Conservation (phyloP, 2,329 filamentous ascomycete genomes). For the Cercospora sp. region DNA sequence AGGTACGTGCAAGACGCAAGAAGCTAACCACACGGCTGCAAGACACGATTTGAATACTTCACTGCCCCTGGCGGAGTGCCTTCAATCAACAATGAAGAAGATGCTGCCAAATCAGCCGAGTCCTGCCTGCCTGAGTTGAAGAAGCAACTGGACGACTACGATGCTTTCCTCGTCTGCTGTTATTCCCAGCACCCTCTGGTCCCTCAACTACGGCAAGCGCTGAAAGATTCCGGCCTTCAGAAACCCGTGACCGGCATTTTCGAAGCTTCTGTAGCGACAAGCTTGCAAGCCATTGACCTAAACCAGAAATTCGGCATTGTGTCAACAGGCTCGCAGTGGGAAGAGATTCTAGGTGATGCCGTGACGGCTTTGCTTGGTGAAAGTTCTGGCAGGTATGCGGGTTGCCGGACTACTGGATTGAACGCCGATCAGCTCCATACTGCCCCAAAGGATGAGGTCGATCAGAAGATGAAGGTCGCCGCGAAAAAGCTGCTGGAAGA, state of each 20-base stretch:
- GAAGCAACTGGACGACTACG: conserved; percentile 52
- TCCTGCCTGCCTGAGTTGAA: conserved; percentile 61
- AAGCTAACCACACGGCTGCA: background rate
- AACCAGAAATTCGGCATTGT: conserved; percentile 76
- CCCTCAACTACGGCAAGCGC: conserved; percentile 37
- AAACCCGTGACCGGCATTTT: conserved; percentile 78
- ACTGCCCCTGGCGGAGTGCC: conserved; percentile 66
- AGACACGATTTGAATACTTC: conserved; percentile 60
- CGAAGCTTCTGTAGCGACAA: conserved; percentile 72
- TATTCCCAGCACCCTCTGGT: conserved; percentile 84
- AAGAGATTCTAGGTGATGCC: conserved; percentile 66
- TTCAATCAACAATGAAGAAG: conserved; percentile 75
- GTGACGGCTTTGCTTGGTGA: conserved; percentile 64
- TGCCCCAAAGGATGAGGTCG: conserved; percentile 63
- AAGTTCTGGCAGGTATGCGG: conserved; percentile 59
- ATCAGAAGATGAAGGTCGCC: conserved; percentile 65
- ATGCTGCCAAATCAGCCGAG: conserved; percentile 63
- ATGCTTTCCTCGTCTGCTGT: conserved; percentile 84
- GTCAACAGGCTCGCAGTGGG: conserved; percentile 83
- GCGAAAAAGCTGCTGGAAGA: conserved; percentile 62
- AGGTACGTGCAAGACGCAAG: background rate
- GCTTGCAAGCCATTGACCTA: conserved; percentile 57
- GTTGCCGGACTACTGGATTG: conserved; percentile 79
- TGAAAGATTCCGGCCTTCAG: conserved; percentile 21
- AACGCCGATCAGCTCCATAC: conserved; percentile 78